Evolutionary conservation across 2,329 filamentous ascomycete genomes (phyloP), one percentile per base, ranked within the genome.

Genomic region (Trichoderma semiorbis): DNA sequence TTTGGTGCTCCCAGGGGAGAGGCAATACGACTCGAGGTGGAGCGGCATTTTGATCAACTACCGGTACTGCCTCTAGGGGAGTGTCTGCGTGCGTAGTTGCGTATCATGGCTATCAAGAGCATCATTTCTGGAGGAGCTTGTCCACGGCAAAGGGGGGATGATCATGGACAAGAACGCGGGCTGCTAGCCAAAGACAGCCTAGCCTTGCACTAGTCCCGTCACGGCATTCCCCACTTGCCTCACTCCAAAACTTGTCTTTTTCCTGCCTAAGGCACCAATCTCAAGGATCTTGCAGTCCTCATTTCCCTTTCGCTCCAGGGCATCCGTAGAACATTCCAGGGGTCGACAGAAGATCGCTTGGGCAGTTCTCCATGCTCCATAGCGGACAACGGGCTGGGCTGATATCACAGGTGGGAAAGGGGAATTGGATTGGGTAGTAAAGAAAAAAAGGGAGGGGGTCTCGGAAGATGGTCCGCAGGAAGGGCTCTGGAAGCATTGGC

Each of bases 231-330:
- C 70, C 66, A 26, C 57, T 12, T 14, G 57, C 16, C 30, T 32
- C 55, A 16, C 36, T 60, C 21, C 63, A 62, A 43, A 43, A 18
- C 16, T 16, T 8, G 6, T 2, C 55, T 7, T 39, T 57, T 69
- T 24, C n/a, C 30, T n/a, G 71, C 67, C 67, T 72, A 34, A 72
- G 67, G 67, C 71, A 72, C 11, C 71, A 61, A 68, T 34, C 18
- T 26, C 26, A 18, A 60, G 57, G 57, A 60, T 55, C 47, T 67
- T 28, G 66, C 39, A 62, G 4, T 36, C 66, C 39, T 62, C 39
- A 69, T 69, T 69, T 69, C 57, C 66, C 57, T 10, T 57, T 55
- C 16, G 18, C 43, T 57, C 64, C 64, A 39, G n/a, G 43, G 24
- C 62, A 64, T 30, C 61, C n/a, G 30, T 60, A 60, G 62, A 60